Percentiles rank a stretch among this genome's conserved stretches.
Evolutionary conservation across 805 yeast species (phyloP).

Genomic region (Brettanomyces anomalus): DNA sequence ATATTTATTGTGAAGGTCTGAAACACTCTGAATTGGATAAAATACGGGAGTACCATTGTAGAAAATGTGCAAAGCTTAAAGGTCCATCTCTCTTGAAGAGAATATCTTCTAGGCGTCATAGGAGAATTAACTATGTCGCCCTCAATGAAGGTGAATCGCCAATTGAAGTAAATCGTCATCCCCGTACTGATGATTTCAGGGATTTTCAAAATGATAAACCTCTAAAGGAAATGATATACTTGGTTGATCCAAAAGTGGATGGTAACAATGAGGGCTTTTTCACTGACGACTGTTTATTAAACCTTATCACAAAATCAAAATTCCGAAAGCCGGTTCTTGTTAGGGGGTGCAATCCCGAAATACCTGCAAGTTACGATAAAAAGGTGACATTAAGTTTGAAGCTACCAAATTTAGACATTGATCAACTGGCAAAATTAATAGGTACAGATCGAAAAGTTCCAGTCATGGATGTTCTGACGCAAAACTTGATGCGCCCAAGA

Average conservation of each 20-base stretch:
- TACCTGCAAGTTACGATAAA: slow-evolving; percentile 6
- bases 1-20: slow-evolving; percentile 37
- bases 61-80: slow-evolving; percentile 30
- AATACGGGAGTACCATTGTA: slow-evolving; percentile 48
- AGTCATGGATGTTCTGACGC: slow-evolving; percentile 86
- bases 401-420: slow-evolving; percentile 50
- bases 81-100: slow-evolving; percentile 47
- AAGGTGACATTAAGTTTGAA: slow-evolving; percentile 12
- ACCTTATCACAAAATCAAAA: slow-evolving; percentile 19
- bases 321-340: slow-evolving; percentile 24
- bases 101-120: slow-evolving; percentile 43
- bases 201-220: slow-evolving; percentile 22
- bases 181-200: slow-evolving; percentile 33
- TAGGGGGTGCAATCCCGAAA: slow-evolving; percentile 17
- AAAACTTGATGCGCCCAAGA: slow-evolving; percentile 44
- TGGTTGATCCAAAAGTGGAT: slow-evolving; percentile 17
- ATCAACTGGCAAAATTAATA: slow-evolving; percentile 44
- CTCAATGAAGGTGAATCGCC: slow-evolving; percentile 62
- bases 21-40: slow-evolving; percentile 27
- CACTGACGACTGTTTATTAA: slow-evolving; percentile 16
- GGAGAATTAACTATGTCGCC: slow-evolving; percentile 69
- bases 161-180: slow-evolving; percentile 47
- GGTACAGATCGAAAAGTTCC: slow-evolving; percentile 62
- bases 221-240: slow-evolving; percentile 18
- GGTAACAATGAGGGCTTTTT: slow-evolving; percentile 12